These are phyloP conservation scores for Fallopia convolvulus DNA, from an alignment of 148 eudicot species.

Conservation along the genomic window DNA sequence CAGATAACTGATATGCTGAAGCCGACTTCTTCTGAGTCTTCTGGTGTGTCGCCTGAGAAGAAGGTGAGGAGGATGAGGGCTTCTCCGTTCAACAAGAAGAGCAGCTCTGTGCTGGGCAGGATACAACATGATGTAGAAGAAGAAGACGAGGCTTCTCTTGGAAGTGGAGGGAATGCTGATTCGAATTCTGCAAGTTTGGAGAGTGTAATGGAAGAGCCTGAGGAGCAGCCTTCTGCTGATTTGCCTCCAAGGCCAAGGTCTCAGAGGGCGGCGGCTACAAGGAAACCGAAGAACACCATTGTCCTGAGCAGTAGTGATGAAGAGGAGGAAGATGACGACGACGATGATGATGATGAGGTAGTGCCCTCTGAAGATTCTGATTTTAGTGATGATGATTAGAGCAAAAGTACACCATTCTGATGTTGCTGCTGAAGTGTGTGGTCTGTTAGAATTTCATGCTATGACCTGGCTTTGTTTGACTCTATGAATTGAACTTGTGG, in stretches of 20 bases:
- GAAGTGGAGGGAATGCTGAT: slow-evolving; percentile 7
- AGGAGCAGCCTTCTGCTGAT: neutral
- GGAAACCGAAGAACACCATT: neutral
- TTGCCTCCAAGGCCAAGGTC: slow-evolving; percentile 4
- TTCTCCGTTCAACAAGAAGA: slow-evolving; percentile 83
- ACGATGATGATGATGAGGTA: slow-evolving; percentile 3
- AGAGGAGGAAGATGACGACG: slow-evolving; percentile 1
- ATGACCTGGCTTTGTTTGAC: no score
- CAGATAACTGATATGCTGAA: slow-evolving; percentile 53
- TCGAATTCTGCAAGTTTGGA: neutral
- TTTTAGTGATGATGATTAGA: neutral
- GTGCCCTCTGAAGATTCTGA: slow-evolving; percentile 1
- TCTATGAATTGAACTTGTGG: no score
- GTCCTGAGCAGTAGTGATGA: slow-evolving; percentile 8
- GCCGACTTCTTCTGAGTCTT: slow-evolving; percentile 32
- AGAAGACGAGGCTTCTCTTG: slow-evolving; percentile 11
- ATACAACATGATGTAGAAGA: slow-evolving; percentile 14
- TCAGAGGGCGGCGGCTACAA: neutral
- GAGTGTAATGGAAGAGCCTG: neutral
- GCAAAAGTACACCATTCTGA: no score
- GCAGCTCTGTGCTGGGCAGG: slow-evolving; percentile 50
- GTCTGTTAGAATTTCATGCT: no score
- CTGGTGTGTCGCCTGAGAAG: slow-evolving; percentile 63
- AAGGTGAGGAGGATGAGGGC: slow-evolving; percentile 90
- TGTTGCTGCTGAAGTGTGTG: no score